Base-by-base conservation (phyloP, 805 yeast genomes). In the Starmerella asiatica region DNA sequence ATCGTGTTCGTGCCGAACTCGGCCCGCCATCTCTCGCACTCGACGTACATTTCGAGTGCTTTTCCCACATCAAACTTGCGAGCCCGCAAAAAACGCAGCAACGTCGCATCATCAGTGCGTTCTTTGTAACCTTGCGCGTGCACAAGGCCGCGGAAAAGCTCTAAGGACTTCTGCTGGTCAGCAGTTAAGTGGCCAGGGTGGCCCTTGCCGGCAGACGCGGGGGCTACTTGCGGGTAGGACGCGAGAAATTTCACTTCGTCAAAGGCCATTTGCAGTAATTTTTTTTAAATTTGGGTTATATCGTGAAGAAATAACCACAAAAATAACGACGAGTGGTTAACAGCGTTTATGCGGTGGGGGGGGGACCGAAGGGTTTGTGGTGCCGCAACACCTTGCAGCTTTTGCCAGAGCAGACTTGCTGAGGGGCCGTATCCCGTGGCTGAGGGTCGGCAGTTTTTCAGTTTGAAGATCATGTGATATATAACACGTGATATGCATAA, bases 1-100 rank as follows among this genome's bases (percentile, higher is more conserved):
- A 91, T 79, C 34, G 88, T 82, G 63, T 88, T 79, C 27, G 85
- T 75, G 46, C 94, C 95, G 51, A 70, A 84, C 46, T 76, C 81
- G 55, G 71, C 64, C 61, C 98, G 76, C 98, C 98, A 91, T 46
- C 71, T 73, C 64, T 91, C 95, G 62, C 95, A 86, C 46, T 71
- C 75, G 44, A 68, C 73, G 57, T 70, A 85, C 98, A 91, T 91
- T 45, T 69, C 73, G 55, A 71, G 70, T 21, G 98, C 81, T 54
- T 76, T 73, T 44, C 65, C 70, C 24, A 86, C 67, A 54, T 85
- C 95, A 57, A 91, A 91, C 69, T 85, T 86, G 63, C 98, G 76
- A 8, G 98, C 98, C 57, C 97, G 75, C 48, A 91, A 67, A 62
- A 91, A 91, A 53, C 98, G 76, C 46, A 77, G 60, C 55, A 68